These are phyloP conservation scores for Prunus padus DNA, from an alignment of 306 rosid genomes.

Conservation along the genomic window DNA sequence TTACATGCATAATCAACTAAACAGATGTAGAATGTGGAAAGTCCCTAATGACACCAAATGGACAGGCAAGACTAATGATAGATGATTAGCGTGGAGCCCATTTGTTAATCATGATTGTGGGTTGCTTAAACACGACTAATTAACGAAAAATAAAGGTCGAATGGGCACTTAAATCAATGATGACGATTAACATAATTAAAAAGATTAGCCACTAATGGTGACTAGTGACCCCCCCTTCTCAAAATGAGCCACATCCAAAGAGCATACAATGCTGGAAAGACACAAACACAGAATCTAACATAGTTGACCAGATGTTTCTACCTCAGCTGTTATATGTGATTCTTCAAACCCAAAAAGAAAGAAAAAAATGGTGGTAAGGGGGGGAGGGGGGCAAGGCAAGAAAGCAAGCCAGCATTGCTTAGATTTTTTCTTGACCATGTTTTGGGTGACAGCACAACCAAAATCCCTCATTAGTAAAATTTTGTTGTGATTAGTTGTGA, in stretches of 20 bases:
- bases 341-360: slow-evolving; percentile 7
- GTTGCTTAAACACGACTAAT: slow-evolving; percentile 34
- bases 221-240: slow-evolving; percentile 22
- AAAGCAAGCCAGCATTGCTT: slow-evolving; percentile 66
- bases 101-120: slow-evolving; percentile 30
- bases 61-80: slow-evolving; percentile 28
- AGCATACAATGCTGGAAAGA: slow-evolving; percentile 53
- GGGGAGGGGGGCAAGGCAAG: slow-evolving; percentile 49
- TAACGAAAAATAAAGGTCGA: slow-evolving; percentile 35
- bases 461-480: slow-evolving; percentile 30
- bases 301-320: slow-evolving; percentile 64
- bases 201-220: slow-evolving; percentile 24
- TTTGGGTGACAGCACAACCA: slow-evolving; percentile 72
- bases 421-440: slow-evolving; percentile 69
- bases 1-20: background rate
- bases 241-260: slow-evolving; percentile 19
- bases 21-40: slow-evolving; percentile 23
- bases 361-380: background rate
- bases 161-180: slow-evolving; percentile 35
- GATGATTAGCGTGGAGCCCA: slow-evolving; percentile 68
- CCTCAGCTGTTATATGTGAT: slow-evolving; percentile 34
- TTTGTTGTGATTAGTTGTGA: slow-evolving; percentile 18
- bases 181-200: slow-evolving; percentile 30
- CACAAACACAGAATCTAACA: slow-evolving; percentile 58
- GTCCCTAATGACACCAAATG: slow-evolving; percentile 9